These are phyloP conservation scores for Plantago elongata DNA, from an alignment of 257 asterid genomes.

Conservation along the genomic window DNA sequence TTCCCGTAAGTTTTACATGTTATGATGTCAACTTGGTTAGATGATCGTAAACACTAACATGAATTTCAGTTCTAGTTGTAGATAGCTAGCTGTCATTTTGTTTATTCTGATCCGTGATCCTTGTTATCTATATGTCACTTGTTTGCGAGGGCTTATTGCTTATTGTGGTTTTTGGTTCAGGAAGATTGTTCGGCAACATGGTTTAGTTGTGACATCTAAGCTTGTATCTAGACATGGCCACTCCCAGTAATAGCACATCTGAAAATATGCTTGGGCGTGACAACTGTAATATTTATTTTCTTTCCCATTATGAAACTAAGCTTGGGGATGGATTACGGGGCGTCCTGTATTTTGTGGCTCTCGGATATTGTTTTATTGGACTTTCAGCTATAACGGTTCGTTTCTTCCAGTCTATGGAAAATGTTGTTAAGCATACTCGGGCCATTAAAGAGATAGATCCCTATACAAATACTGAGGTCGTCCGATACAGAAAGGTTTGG, in stretches of 20 bases:
- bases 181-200: neutral
- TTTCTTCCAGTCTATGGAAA: slow-evolving; percentile 91
- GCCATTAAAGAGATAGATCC: slow-evolving; percentile 59
- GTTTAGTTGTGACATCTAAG: slow-evolving; percentile 27
- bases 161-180: neutral
- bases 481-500: slow-evolving; percentile 70
- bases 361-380: slow-evolving; percentile 85
- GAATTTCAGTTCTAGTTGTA: too few species aligned
- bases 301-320: slow-evolving; percentile 43
- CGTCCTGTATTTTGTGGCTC: slow-evolving; percentile 54
- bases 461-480: slow-evolving; percentile 38
- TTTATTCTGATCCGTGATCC: too few species aligned
- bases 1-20: too few species aligned
- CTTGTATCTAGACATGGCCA: slow-evolving; percentile 31
- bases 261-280: slow-evolving; percentile 28
- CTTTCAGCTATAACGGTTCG: slow-evolving; percentile 86
- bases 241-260: slow-evolving; percentile 23
- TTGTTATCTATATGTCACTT: too few species aligned
- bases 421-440: slow-evolving; percentile 74
- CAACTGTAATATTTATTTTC: slow-evolving; percentile 47
- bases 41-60: too few species aligned
- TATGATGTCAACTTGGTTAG: too few species aligned
- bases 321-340: slow-evolving; percentile 49
- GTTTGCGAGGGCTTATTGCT: too few species aligned
- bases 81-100: too few species aligned